These are phyloP conservation scores for Paraconiothyrium sp. DNA, from an alignment of 2,329 filamentous ascomycete species.

Conservation along the genomic window DNA sequence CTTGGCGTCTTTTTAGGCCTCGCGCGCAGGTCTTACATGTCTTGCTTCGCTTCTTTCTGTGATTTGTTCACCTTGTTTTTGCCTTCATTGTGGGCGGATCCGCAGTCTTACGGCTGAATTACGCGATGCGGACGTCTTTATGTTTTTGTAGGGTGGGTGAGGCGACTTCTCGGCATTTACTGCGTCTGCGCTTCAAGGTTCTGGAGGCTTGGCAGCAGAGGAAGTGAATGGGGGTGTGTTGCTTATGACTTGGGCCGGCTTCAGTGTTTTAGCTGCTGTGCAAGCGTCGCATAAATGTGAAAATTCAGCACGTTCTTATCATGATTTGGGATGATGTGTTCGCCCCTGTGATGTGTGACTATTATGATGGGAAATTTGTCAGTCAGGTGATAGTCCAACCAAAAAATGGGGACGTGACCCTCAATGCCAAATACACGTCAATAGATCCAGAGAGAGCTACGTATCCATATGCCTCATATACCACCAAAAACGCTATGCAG, in stretches of 20 bases:
- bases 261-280: not conserved
- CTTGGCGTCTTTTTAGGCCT: constrained; percentile 7
- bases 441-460: too few relatives aligned
- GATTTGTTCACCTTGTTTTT: not conserved
- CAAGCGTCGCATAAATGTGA: not conserved
- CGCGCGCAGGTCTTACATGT: not conserved
- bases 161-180: too few relatives aligned
- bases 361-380: too few relatives aligned
- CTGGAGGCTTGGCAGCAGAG: too few relatives aligned
- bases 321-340: not conserved
- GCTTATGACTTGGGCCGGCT: not conserved
- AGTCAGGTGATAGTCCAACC: too few relatives aligned
- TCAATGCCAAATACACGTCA: too few relatives aligned
- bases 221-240: not conserved
- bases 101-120: not conserved
- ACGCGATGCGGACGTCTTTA: too few relatives aligned
- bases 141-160: too few relatives aligned
- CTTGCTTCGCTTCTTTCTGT: not conserved
- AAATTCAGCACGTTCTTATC: not conserved
- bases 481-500: constrained; percentile 5
- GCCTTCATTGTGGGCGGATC: not conserved
- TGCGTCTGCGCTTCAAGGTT: too few relatives aligned
- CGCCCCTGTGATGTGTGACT: too few relatives aligned
- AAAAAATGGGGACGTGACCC: too few relatives aligned
- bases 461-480: not conserved